A percentile compares a stretch with the other conserved stretches of the same genome.
These are phyloP conservation scores for Diplodia sapinea DNA, from an alignment of 2,329 filamentous ascomycete species.

Conservation along the genomic window DNA sequence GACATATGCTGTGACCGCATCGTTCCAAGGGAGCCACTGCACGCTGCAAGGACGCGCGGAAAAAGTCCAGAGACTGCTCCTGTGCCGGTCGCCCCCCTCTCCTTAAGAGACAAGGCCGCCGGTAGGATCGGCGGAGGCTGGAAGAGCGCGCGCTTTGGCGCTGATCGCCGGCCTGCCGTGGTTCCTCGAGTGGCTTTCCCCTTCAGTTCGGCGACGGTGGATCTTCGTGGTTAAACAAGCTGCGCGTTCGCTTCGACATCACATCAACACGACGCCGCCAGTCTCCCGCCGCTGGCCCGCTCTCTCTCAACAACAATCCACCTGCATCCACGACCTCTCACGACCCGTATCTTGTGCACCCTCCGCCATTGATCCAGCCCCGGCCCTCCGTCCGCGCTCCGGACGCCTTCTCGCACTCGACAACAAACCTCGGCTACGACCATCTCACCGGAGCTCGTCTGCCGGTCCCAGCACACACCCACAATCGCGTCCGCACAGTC, in stretches of 20 bases:
- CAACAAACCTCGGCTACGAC: constrained; percentile 12
- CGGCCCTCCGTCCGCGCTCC: background rate
- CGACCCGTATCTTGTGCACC: background rate
- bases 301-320: constrained; percentile 6
- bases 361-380: constrained; percentile 20
- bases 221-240: constrained; percentile 29
- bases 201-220: constrained; percentile 25
- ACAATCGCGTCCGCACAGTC: background rate
- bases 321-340: background rate
- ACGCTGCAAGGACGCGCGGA: constrained; percentile 20
- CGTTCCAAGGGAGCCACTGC: background rate
- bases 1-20: constrained; percentile 9
- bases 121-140: constrained; percentile 22
- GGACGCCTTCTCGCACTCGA: constrained; percentile 12
- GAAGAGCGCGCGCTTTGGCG: constrained; percentile 24
- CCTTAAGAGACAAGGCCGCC: constrained; percentile 15
- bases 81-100: constrained; percentile 14
- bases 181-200: constrained; percentile 24
- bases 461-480: background rate
- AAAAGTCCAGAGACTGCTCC: constrained; percentile 16
- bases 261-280: constrained; percentile 25
- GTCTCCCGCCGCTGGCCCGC: constrained; percentile 1
- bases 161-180: constrained; percentile 28
- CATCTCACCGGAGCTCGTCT: constrained; percentile 11
- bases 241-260: constrained; percentile 27